These are phyloP conservation scores for Fusarium nanum DNA, from an alignment of 2,329 filamentous ascomycete genomes.

Conservation along the genomic window DNA sequence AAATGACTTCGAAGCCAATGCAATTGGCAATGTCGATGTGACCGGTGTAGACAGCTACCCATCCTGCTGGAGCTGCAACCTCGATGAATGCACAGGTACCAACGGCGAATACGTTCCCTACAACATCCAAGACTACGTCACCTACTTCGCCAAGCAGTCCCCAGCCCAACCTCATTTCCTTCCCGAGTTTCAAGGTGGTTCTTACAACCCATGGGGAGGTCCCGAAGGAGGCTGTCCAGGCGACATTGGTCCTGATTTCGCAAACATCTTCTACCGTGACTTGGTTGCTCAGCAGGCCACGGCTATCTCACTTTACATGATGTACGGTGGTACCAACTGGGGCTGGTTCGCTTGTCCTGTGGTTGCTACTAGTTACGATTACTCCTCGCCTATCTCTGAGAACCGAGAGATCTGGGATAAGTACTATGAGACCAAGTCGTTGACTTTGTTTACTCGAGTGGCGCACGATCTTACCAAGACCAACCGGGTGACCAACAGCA, in stretches of 20 bases:
- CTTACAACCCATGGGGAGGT: slow-evolving; percentile 71
- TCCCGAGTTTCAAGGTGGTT: slow-evolving; percentile 47
- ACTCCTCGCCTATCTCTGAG: slow-evolving; percentile 70
- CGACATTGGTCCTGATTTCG: slow-evolving; percentile 69
- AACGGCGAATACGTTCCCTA: slow-evolving; percentile 70
- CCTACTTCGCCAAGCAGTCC: slow-evolving; percentile 46
- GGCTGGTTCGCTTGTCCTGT: slow-evolving; percentile 68
- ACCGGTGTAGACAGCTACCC: slow-evolving; percentile 65
- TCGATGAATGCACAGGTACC: slow-evolving; percentile 68
- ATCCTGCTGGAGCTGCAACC: slow-evolving; percentile 72
- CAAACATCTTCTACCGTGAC: slow-evolving; percentile 72
- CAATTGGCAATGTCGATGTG: slow-evolving; percentile 67
- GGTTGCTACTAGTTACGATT: slow-evolving; percentile 72
- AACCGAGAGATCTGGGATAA: slow-evolving; percentile 68
- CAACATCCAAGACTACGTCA: slow-evolving; percentile 47
- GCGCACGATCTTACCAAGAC: slow-evolving; percentile 65
- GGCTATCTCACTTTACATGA: slow-evolving; percentile 72
- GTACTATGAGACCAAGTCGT: slow-evolving; percentile 71
- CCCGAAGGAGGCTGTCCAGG: slow-evolving; percentile 65
- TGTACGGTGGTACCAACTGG: slow-evolving; percentile 74
- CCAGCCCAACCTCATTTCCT: slow-evolving; percentile 43
- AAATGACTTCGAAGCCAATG: slow-evolving; percentile 65
- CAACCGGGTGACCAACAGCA: slow-evolving; percentile 56
- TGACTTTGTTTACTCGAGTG: slow-evolving; percentile 67
- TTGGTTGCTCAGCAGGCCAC: slow-evolving; percentile 70